phyloP scores from a whole-genome alignment of 2,329 filamentous ascomycete genomes.

The Trichoderma atrobrunneum region DNA sequence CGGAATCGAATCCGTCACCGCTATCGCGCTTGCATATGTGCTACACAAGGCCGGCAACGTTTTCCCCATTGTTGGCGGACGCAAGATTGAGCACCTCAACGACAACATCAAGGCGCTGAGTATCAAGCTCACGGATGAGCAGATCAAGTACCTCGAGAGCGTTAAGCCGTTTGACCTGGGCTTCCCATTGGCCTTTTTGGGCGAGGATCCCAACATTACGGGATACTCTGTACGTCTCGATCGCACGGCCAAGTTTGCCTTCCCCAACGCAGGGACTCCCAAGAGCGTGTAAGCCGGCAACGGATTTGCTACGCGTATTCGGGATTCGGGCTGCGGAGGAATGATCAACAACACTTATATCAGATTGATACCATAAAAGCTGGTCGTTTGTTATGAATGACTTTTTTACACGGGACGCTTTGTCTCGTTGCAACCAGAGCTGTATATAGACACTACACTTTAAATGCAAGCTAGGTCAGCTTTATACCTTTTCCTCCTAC shows the following conservation, averaged over 20 bases:
- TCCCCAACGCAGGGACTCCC: neutral
- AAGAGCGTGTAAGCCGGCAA: neutral
- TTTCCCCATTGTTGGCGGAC: conserved; percentile 59
- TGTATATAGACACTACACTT: neutral
- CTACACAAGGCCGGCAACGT: conserved; percentile 58
- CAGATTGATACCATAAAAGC: neutral
- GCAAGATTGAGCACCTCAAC: conserved; percentile 60
- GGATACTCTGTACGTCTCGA: neutral
- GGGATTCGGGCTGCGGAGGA: neutral
- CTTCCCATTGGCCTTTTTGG: conserved; percentile 28
- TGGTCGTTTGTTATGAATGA: neutral
- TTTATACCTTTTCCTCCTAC: neutral
- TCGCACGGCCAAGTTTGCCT: neutral
- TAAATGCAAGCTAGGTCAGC: neutral
- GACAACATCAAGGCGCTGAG: conserved; percentile 57
- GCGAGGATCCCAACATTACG: neutral
- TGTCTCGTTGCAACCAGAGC: neutral
- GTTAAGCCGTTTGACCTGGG: conserved; percentile 53
- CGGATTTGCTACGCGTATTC: neutral
- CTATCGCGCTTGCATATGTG: conserved; percentile 56
- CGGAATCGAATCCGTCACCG: conserved; percentile 17
- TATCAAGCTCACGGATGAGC: conserved; percentile 49
- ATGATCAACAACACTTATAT: neutral
- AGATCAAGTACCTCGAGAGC: conserved; percentile 55
- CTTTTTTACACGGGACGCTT: neutral